phyloP scores from a whole-genome alignment of 1,284 basidiomycete genomes.

The Apiotrichum gamsii region DNA sequence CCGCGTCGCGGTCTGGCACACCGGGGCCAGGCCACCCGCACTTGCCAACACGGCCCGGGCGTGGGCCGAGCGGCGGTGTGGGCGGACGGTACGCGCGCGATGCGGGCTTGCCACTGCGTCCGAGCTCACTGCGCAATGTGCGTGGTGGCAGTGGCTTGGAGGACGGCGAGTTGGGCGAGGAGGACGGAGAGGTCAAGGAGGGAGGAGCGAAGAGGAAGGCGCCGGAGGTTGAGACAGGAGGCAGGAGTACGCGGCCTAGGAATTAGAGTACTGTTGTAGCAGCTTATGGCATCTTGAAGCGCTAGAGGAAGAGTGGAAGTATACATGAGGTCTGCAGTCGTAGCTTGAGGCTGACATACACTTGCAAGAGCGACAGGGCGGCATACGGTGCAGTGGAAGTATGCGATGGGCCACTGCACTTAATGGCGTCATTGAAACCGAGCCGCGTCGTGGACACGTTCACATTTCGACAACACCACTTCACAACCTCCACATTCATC shows the following conservation, averaged over 20 bases:
- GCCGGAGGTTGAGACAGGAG: background rate
- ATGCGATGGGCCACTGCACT: no score
- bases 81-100: background rate
- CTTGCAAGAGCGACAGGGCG: no score
- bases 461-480: no score
- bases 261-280: no score
- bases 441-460: no score
- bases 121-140: constrained; percentile 2
- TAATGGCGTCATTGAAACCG: no score
- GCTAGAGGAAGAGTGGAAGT: no score
- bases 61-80: background rate
- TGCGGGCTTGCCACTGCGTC: constrained; percentile 3
- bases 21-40: constrained; percentile 1
- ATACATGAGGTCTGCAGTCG: no score
- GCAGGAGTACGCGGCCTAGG: background rate
- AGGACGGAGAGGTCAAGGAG: constrained; percentile 13
- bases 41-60: background rate
- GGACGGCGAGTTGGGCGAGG: constrained; percentile 10
- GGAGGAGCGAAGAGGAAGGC: constrained; percentile 6
- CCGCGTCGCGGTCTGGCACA: constrained; percentile 6
- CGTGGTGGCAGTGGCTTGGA: background rate
- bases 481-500: no score
- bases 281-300: no score
- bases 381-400: no score
- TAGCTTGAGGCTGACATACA: no score